These are phyloP conservation scores for Dryas integrifolia DNA, from an alignment of 331 rosid species.

Conservation along the genomic window DNA sequence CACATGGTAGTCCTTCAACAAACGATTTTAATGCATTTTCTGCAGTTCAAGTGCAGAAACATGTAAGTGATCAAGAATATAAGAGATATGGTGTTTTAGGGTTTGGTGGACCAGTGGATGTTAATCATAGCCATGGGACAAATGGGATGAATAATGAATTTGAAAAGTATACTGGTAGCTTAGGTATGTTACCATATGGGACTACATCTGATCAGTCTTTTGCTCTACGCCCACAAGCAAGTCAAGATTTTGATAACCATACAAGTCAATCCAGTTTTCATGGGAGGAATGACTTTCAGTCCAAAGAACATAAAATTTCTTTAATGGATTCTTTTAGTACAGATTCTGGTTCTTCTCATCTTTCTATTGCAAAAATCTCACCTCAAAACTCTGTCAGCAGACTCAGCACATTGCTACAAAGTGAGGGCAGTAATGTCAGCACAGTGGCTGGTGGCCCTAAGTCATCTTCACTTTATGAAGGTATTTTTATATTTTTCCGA, in stretches of 20 bases:
- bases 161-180: constrained; percentile 32
- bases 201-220: constrained; percentile 35
- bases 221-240: constrained; percentile 34
- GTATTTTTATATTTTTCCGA: constrained; percentile 31
- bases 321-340: constrained; percentile 40
- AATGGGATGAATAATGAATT: constrained; percentile 36
- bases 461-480: constrained; percentile 46
- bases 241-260: constrained; percentile 42
- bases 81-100: constrained; percentile 36
- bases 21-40: constrained; percentile 38
- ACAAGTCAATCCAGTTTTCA: constrained; percentile 43
- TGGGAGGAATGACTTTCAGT: constrained; percentile 43
- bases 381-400: constrained; percentile 52
- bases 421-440: constrained; percentile 43
- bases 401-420: constrained; percentile 32
- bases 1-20: constrained; percentile 25
- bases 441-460: constrained; percentile 32
- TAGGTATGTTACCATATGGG: constrained; percentile 41
- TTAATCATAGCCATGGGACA: constrained; percentile 32
- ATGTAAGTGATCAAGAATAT: constrained; percentile 39
- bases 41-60: constrained; percentile 33
- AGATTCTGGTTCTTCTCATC: constrained; percentile 42
- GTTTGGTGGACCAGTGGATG: constrained; percentile 32
- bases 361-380: constrained; percentile 36
- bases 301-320: constrained; percentile 37